Evolutionary conservation across 2,329 filamentous ascomycete species (phyloP).

Genomic region (Ascochyta koolunga): DNA sequence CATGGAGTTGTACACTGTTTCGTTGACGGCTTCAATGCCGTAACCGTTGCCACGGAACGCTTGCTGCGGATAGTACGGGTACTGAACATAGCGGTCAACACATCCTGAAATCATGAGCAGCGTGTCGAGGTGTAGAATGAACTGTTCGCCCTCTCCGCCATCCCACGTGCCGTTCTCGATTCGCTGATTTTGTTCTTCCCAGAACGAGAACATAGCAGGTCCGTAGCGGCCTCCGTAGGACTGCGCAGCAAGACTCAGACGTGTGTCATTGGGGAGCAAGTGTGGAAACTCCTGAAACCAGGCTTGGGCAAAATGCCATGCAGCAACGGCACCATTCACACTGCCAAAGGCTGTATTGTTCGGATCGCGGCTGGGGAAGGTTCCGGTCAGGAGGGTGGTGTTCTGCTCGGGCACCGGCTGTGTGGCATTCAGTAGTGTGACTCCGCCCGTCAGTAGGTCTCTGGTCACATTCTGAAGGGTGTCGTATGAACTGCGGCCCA

Average conservation of each 20-base stretch:
- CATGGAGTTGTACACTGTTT: conserved; percentile 27
- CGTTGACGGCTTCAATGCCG: conserved; percentile 55
- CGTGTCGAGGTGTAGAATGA: conserved; percentile 50
- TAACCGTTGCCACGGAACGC: conserved; percentile 62
- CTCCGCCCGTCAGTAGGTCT: conserved; percentile 21
- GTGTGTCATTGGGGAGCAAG: conserved; percentile 25
- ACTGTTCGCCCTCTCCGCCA: conserved; percentile 19
- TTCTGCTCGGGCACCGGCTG: conserved; percentile 24
- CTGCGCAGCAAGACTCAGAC: conserved; percentile 27
- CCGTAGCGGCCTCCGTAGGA: conserved; percentile 62
- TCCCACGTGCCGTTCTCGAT: conserved; percentile 44
- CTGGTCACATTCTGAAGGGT: conserved; percentile 27
- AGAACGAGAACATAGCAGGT: conserved; percentile 59
- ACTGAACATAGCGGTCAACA: conserved; percentile 54
- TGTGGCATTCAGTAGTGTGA: conserved; percentile 20
- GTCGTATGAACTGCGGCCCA: conserved; percentile 52
- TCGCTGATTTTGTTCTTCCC: conserved; percentile 60
- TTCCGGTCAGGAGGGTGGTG: conserved; percentile 24
- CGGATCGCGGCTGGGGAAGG: conserved; percentile 21
- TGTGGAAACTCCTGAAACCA: conserved; percentile 33
- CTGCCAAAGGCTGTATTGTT: conserved; percentile 27
- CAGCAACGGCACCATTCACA: conserved; percentile 25
- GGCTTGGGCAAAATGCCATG: conserved; percentile 29
- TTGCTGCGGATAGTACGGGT: conserved; percentile 54
- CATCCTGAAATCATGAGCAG: conserved; percentile 53